Base-by-base conservation (phyloP, 495 filamentous ascomycete species). In the Neurospora intermedia region DNA sequence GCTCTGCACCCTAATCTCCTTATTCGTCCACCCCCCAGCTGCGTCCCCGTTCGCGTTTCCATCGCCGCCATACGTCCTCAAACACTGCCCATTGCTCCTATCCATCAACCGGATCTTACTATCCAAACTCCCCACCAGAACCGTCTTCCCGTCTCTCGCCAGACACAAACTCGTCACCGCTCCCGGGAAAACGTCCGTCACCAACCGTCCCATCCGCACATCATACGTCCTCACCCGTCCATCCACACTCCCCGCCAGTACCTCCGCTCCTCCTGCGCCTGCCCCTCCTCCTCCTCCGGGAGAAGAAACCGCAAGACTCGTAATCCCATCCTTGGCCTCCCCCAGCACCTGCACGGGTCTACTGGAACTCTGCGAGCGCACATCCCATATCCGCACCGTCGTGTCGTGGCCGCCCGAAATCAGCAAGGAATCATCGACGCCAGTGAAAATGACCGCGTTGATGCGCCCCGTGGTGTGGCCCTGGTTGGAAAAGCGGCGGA, bases 381-480 rank as follows among this genome's bases (percentile, higher is more conserved):
- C 82, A 82, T 99, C 96, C 96, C 96, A 99, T 18, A 98, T 80
- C 72, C 91, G 88, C 40, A 97, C 93, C 18, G 88, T 94, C 6
- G 91, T 89, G 79, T 99, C 94, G 69, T 91, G 89, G 73, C 91
- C 92, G 23, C 92, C 94, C 80, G 86, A 89, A 6, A 94, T 85
- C 69, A 97, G 83, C 3, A 97, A 85, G 3, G 83, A 82, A 15
- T 91, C 93, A 39, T 82, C 91, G 20, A 87, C 86, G 15, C 93
- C 94, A 0, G 87, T 93, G 76, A 97, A 97, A 41, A 85, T 83
- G 4, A 94, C 92, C 16, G 85, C 82, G 80, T 98, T 96, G 43
- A 99, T 84, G 38, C 93, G 83, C 20, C 87, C 87, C 6, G 54
- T 66, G 45, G 83, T 84, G 82, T 96, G 93, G 6, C 91, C 93